Evolutionary conservation across 768 basidiomycete species (phyloP).

Genomic region (Lactifluus subvellereus): DNA sequence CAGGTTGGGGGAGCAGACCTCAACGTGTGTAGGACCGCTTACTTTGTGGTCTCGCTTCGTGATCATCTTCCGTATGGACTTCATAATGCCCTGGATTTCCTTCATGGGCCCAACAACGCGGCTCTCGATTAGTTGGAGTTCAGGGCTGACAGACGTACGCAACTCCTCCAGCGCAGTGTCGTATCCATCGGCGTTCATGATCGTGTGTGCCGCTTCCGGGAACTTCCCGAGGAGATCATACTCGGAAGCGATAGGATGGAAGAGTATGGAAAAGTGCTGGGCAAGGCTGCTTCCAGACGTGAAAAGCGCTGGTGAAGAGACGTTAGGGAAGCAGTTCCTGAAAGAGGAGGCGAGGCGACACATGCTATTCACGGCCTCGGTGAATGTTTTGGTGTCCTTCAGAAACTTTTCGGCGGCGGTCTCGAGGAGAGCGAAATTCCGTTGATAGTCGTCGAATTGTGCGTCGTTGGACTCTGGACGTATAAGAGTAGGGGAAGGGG

Average conservation of each 20-base stretch:
- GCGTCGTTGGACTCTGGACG: conserved; percentile 68
- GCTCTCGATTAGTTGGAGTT: conserved; percentile 90
- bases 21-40: conserved; percentile 12
- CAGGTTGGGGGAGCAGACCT: not conserved
- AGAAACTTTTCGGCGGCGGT: conserved; percentile 79
- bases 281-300: conserved; percentile 58
- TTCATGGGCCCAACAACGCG: conserved; percentile 81
- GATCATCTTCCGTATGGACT: conserved; percentile 87
- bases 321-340: not conserved
- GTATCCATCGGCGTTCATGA: conserved; percentile 71
- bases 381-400: conserved; percentile 87
- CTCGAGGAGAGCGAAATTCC: conserved; percentile 74
- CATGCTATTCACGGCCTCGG: conserved; percentile 73
- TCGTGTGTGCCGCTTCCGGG: conserved; percentile 70
- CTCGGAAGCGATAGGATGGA: conserved; percentile 66
- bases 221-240: conserved; percentile 74
- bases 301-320: conserved; percentile 48
- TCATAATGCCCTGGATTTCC: conserved; percentile 82
- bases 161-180: conserved; percentile 78
- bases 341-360: conserved; percentile 14
- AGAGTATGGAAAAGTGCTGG: conserved; percentile 55
- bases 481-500: not conserved
- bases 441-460: conserved; percentile 84
- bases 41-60: conserved; percentile 98
- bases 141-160: conserved; percentile 69